Base-by-base conservation (phyloP, 257 asterid species). In the Solanum phureja region DNA sequence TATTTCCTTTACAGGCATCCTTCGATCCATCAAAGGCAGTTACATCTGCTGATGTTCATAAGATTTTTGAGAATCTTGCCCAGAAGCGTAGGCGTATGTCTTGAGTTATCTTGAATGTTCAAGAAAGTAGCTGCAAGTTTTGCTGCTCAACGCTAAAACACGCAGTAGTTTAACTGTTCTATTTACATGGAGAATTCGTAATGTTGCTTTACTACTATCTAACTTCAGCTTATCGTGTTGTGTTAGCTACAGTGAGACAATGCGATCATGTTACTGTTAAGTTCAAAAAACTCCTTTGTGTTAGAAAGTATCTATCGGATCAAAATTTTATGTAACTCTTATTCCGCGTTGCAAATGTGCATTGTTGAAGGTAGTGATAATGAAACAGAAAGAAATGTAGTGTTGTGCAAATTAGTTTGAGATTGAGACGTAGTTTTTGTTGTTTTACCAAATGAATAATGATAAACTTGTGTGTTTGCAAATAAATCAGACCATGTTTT, bases 41-140 rank as follows among this genome's bases (percentile, higher is more conserved):
- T 79, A 95, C 98, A 56, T 81, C 96, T 44, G 96, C 91, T 52
- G 98, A 95, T 89, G 86, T 95, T 83, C 96, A 93, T 84, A 95
- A 93, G 93, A 90, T 95, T 27, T 95, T 94, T 10, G 98, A 93
- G 86, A 95, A 95, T 89, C 96, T 95, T 87, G 94, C 95, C 66
- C 92, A 92, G 92, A 94, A 94, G 90, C 91, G 98, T 46, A 93
- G 90, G 90, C 95, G 97, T 5, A 72, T 84, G 83, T 86, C 87
- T 7, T 95, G 84, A 89, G 92, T 88, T 64, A 27, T 85, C 29
- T 49, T 10, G 85, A 81, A 29, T 81, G 69, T 29, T 31, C 42
- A 81, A 81, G 68, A 21, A 81, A 29, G 85, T 81, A 49, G 69
- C 44, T 46, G 34, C 34, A 33, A 82, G 44, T 82, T 81, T 82